Percentiles rank a stretch among this genome's conserved stretches.
These are phyloP conservation scores for Boletus pseudo-olivaceus DNA, from an alignment of 768 basidiomycete species.

Conservation along the genomic window DNA sequence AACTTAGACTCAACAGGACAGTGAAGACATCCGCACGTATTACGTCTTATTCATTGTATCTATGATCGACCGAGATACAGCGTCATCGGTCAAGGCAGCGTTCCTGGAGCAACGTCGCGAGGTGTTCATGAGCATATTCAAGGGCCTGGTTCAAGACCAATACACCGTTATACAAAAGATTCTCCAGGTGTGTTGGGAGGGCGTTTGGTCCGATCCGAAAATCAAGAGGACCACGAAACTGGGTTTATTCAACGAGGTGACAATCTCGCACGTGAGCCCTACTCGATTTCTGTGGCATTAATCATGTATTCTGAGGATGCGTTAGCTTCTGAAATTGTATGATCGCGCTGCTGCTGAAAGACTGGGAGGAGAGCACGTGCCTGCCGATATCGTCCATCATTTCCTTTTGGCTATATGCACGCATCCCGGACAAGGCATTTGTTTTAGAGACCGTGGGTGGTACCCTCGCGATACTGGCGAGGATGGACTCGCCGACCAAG, in stretches of 20 bases:
- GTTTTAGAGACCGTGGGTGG: slow-evolving; percentile 89
- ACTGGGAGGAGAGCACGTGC: slow-evolving; percentile 49
- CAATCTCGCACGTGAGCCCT: slow-evolving; percentile 55
- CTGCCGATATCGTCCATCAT: slow-evolving; percentile 80
- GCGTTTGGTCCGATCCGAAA: slow-evolving; percentile 72
- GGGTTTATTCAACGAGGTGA: slow-evolving; percentile 63
- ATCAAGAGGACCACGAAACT: slow-evolving; percentile 71
- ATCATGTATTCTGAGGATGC: background rate
- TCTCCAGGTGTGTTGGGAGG: slow-evolving; percentile 73
- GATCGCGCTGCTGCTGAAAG: slow-evolving; percentile 52
- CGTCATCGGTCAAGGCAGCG: slow-evolving; percentile 51
- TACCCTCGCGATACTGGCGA: slow-evolving; percentile 66
- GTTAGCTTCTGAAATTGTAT: slow-evolving; percentile 72
- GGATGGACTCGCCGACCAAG: slow-evolving; percentile 36
- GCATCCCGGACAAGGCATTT: slow-evolving; percentile 77
- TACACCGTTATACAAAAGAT: slow-evolving; percentile 58
- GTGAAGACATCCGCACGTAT: slow-evolving; percentile 73
- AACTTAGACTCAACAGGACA: slow-evolving; percentile 1
- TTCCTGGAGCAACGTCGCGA: slow-evolving; percentile 74
- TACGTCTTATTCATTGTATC: slow-evolving; percentile 72
- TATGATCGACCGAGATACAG: slow-evolving; percentile 51
- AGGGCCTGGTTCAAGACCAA: slow-evolving; percentile 64
- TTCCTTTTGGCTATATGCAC: slow-evolving; percentile 85
- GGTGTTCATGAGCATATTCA: slow-evolving; percentile 65
- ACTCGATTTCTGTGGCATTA: background rate